Conservation (phyloP, 306 rosid species). For the Medicago ruthenica region DNA sequence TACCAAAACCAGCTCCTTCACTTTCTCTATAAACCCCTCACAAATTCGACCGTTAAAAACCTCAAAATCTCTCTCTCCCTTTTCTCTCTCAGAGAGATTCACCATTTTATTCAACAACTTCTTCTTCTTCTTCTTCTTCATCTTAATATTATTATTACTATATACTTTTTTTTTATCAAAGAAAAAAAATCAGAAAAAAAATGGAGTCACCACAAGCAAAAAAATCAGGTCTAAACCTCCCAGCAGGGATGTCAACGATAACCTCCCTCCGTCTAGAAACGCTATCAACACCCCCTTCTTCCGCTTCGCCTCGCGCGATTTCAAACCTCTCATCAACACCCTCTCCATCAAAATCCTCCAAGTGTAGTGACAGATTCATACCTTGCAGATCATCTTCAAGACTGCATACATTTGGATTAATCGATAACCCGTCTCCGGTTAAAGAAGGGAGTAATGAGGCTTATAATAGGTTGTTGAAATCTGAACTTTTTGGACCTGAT, state of each 20-base stretch:
- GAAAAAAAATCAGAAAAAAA: not conserved
- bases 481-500: constrained; percentile 94
- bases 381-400: constrained; percentile 95
- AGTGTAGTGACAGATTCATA: constrained; percentile 93
- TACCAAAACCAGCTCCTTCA: constrained; percentile 21
- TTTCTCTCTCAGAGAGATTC: not conserved
- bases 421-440: constrained; percentile 78
- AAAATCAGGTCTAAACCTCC: constrained; percentile 78
- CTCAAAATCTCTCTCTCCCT: not conserved
- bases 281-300: constrained; percentile 38
- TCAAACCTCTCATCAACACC: constrained; percentile 65
- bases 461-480: constrained; percentile 71
- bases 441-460: constrained; percentile 92
- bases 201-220: constrained; percentile 77
- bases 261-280: constrained; percentile 74
- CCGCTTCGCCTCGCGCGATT: constrained; percentile 55
- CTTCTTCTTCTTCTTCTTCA: not conserved
- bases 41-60: constrained; percentile 31
- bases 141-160: too few species aligned
- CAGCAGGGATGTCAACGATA: constrained; percentile 80
- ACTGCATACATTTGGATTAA: constrained; percentile 86
- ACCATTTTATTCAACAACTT: not conserved
- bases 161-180: not conserved
- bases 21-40: not conserved
- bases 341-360: constrained; percentile 66